Evolutionary conservation across 1,284 basidiomycete species (phyloP), one percentile per base, ranked within the genome.

Genomic region (Malassezia arunalokei): DNA sequence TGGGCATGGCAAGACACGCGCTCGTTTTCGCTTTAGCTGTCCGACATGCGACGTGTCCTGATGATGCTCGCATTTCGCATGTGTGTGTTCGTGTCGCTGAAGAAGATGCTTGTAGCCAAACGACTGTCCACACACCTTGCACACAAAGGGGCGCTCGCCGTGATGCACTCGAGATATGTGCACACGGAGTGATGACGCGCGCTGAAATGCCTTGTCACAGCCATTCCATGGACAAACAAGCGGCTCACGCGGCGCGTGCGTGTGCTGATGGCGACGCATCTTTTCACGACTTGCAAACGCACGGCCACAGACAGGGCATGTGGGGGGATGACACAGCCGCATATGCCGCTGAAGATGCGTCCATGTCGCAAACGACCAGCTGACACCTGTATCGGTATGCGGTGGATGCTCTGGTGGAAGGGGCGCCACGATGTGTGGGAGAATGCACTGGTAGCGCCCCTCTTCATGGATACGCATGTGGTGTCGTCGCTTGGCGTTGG

Each of bases 101-200:
- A 54, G 30, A 6, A 54, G 30, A 40, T 55, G 53, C 12, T 43
- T 40, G 40, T 55, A 55, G 14, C 53, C 53, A 30, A 45, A 55
- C 12, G 8, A 24, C 30, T 43, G 30, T 7, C 48, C 53, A 40
- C 53, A 55, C 15, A 15, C 11, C 1, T 46, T 32, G 30, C 53
- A 55, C 12, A 24, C n/a, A 14, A 50, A 50, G 8, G 53, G 53
- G 8, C 43, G 44, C 7, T 44, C 35, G 14, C 31, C 33, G 7
- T 27, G 31, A 27, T 55, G 53, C 12, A 55, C 47, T 1, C 39
- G 28, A 7, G 47, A 40, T 3, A 50, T 7, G 32, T 55, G 53
- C 5, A 31, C 33, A 8, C 45, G 31, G 8, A 55, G 38, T 9
- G 53, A 47, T 17, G 44, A 55, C 9, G 11, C n/a, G 7, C 40